phyloP scores from a whole-genome alignment of 495 filamentous ascomycete species.

The Neurospora tetraspora region DNA sequence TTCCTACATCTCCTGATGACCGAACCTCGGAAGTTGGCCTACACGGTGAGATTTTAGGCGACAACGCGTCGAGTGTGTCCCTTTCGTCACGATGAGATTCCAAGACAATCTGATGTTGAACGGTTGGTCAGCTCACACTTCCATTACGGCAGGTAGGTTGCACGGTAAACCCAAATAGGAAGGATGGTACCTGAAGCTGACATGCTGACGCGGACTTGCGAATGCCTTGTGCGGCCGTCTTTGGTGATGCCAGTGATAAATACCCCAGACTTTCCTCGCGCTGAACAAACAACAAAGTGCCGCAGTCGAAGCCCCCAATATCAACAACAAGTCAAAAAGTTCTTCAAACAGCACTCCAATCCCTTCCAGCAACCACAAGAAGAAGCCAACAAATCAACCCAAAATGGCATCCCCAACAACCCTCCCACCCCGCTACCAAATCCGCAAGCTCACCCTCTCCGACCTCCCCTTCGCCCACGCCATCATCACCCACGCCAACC shows the following conservation, averaged over 20 bases:
- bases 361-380: not conserved
- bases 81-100: not conserved
- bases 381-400: not conserved
- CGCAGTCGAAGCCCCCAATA: too few relatives aligned
- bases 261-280: not conserved
- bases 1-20: not conserved
- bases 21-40: not conserved
- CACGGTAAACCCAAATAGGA: not conserved
- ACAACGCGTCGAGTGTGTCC: not conserved
- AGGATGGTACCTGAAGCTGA: not conserved
- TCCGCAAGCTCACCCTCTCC: slow-evolving; percentile 25
- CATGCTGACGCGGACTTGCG: not conserved
- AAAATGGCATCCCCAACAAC: not conserved
- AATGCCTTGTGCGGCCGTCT: not conserved
- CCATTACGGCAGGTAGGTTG: not conserved
- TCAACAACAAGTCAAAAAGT: not conserved
- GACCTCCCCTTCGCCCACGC: slow-evolving; percentile 29
- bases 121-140: not conserved
- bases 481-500: slow-evolving; percentile 28
- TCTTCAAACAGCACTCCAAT: not conserved
- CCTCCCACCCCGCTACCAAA: slow-evolving; percentile 19
- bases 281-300: not conserved
- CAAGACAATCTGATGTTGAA: not conserved
- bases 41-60: not conserved
- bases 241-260: not conserved